Evolutionary conservation across 139 green algal species (phyloP).

Genomic region (Yamagishiella unicocca): DNA sequence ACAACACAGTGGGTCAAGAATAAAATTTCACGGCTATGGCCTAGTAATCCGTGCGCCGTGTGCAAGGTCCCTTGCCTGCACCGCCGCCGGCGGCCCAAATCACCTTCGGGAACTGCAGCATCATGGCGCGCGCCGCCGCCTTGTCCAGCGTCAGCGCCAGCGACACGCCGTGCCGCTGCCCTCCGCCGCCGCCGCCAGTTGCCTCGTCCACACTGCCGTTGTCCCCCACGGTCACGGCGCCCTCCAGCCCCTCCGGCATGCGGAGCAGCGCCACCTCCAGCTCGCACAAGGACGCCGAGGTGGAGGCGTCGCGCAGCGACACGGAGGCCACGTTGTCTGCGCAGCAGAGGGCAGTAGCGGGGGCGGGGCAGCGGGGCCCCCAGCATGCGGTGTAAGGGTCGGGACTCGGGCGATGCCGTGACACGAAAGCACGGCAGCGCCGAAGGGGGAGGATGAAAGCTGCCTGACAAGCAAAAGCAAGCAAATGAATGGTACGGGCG

Average conservation of each 20-base stretch:
- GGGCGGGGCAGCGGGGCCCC: too few relatives aligned
- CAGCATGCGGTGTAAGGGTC: too few relatives aligned
- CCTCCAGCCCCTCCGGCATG: constrained; percentile 6
- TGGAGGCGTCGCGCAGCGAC: background rate
- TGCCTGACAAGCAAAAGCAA: too few relatives aligned
- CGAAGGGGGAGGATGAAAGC: too few relatives aligned
- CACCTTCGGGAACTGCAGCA: constrained; percentile 21
- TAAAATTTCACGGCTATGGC: background rate
- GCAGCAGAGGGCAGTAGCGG: too few relatives aligned
- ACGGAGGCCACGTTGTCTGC: constrained; percentile 7
- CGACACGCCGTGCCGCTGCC: background rate
- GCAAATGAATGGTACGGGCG: too few relatives aligned
- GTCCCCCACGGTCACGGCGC: background rate
- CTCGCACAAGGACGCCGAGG: background rate
- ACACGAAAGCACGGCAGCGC: too few relatives aligned
- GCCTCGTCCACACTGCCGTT: background rate
- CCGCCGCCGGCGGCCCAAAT: background rate
- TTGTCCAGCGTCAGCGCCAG: constrained; percentile 14
- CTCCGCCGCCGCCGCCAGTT: background rate
- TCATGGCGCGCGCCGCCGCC: background rate
- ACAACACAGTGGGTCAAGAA: too few relatives aligned
- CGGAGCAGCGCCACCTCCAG: background rate
- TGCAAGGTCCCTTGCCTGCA: too few relatives aligned
- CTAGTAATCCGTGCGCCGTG: too few relatives aligned
- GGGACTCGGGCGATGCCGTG: too few relatives aligned